Conservation (phyloP, 1,139 yeast species). For the Sporopachydermia cereana region DNA sequence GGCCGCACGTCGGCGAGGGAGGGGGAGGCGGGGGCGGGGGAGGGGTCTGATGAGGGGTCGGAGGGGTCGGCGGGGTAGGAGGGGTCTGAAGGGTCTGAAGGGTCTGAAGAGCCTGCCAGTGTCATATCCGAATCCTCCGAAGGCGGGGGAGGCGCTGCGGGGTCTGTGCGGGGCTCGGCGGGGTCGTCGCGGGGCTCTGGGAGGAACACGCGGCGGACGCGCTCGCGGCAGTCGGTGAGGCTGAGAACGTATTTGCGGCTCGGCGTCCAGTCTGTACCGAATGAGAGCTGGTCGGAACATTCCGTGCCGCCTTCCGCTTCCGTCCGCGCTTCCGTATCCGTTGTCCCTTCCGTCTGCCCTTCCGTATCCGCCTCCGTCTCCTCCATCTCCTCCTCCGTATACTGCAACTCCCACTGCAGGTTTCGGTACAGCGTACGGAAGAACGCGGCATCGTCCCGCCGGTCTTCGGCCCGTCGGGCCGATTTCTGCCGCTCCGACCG, state of each 20-base stretch:
- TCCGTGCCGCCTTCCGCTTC: background rate
- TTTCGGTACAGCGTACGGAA: constrained; percentile 36
- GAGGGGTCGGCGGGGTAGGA: background rate
- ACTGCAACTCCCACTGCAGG: constrained; percentile 31
- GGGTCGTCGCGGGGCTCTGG: background rate
- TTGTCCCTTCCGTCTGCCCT: background rate
- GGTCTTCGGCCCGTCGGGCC: constrained; percentile 48
- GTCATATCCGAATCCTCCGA: background rate
- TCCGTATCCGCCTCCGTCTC: background rate
- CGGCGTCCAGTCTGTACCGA: background rate
- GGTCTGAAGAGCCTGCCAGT: background rate
- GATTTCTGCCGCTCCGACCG: constrained; percentile 19
- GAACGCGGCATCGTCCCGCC: constrained; percentile 45
- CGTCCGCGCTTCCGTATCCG: background rate
- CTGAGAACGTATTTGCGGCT: background rate
- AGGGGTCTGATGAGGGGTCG: background rate
- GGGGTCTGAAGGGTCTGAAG: background rate
- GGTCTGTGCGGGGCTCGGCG: background rate
- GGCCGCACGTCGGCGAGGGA: constrained; percentile 31
- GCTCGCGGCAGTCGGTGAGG: background rate
- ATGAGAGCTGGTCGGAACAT: too few relatives aligned
- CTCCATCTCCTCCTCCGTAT: constrained; percentile 24
- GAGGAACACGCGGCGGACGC: background rate
- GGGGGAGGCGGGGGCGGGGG: background rate
- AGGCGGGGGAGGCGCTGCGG: background rate